phyloP scores from a whole-genome alignment of 2,329 filamentous ascomycete genomes.

The Fusarium aywerte region DNA sequence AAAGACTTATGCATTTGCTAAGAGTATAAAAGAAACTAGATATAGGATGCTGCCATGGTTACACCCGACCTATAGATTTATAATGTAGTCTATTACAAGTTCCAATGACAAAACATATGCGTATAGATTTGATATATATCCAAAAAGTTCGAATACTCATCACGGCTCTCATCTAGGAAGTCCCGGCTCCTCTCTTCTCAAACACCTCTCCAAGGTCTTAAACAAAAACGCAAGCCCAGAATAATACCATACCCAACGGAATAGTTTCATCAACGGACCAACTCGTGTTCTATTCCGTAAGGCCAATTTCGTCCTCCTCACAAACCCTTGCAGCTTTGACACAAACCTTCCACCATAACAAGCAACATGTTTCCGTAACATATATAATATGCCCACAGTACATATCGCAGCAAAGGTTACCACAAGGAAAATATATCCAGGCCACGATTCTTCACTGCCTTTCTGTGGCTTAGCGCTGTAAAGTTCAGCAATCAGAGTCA shows the following conservation, averaged over 20 bases:
- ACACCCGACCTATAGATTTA: too few relatives aligned
- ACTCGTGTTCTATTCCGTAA: background rate
- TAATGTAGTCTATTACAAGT: background rate
- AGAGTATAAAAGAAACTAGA: too few relatives aligned
- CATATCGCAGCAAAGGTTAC: background rate
- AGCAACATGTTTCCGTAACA: background rate
- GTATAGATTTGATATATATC: fast-evolving
- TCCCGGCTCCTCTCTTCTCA: background rate
- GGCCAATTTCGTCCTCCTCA: too few relatives aligned
- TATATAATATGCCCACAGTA: background rate
- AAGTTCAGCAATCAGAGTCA: background rate
- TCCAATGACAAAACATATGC: fast-evolving
- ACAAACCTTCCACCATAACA: background rate
- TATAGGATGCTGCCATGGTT: background rate
- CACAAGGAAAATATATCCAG: background rate
- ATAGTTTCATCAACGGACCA: too few relatives aligned
- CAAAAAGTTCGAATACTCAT: background rate
- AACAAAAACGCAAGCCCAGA: background rate
- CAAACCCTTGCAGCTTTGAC: background rate
- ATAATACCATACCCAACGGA: background rate
- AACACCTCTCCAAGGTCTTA: too few relatives aligned
- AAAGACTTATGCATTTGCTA: too few relatives aligned
- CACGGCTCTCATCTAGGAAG: background rate
- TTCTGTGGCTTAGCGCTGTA: slow-evolving; percentile 1
- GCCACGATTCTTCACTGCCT: background rate